phyloP scores from a whole-genome alignment of 2,329 filamentous ascomycete genomes.

The Penicillium sp. region DNA sequence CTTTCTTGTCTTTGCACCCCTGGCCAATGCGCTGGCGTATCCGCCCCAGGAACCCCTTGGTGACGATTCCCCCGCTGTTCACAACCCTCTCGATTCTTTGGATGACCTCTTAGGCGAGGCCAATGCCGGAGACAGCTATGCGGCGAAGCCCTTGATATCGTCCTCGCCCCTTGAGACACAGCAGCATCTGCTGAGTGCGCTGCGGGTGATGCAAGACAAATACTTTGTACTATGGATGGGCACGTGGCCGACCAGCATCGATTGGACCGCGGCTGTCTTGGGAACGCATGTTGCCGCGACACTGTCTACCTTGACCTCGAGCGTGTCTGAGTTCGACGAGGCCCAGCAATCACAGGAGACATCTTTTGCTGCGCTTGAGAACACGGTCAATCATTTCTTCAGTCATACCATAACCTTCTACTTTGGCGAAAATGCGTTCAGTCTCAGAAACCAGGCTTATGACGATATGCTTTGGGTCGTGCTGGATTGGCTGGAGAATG shows the following conservation, averaged over 20 bases:
- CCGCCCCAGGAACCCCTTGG: conserved; percentile 24
- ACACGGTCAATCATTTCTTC: conserved; percentile 79
- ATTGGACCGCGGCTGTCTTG: conserved; percentile 87
- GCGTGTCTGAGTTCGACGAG: conserved; percentile 45
- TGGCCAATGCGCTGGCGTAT: conserved; percentile 30
- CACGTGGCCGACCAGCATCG: conserved; percentile 79
- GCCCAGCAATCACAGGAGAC: conserved; percentile 15
- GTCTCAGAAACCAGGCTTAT: conserved; percentile 71
- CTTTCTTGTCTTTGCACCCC: conserved; percentile 19
- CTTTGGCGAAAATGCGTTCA: conserved; percentile 76
- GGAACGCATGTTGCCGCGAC: conserved; percentile 72
- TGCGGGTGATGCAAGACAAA: conserved; percentile 68
- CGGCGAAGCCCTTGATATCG: conserved; percentile 7
- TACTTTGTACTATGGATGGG: conserved; percentile 75
- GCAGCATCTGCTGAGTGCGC: conserved; percentile 53
- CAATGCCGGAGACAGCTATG: conserved; percentile 6
- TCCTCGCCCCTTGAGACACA: conserved; percentile 28
- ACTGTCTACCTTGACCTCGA: conserved; percentile 61
- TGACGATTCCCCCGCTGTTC: conserved; percentile 4
- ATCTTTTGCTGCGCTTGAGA: conserved; percentile 55
- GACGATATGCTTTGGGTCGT: conserved; percentile 97
- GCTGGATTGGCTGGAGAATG: conserved; percentile 78
- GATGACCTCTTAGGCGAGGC: conserved; percentile 9
- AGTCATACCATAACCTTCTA: conserved; percentile 71
- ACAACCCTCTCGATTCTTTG: background rate